These are phyloP conservation scores for Aspergillus ibericus DNA, from an alignment of 2,329 filamentous ascomycete species.

Conservation along the genomic window DNA sequence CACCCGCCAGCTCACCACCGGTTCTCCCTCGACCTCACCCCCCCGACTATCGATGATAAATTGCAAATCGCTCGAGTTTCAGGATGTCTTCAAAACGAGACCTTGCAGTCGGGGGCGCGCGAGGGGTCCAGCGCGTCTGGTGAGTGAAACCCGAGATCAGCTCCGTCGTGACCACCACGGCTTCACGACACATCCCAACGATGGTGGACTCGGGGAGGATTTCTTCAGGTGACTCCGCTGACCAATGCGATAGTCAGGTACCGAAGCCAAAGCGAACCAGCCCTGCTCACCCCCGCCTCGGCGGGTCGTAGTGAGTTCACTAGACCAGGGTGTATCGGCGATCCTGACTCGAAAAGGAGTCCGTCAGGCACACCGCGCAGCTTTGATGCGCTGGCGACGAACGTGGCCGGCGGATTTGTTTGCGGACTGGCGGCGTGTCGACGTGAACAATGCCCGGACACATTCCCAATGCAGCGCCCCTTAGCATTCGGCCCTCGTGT, in stretches of 20 bases:
- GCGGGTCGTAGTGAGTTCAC: slow-evolving; percentile 1
- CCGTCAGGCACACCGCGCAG: background rate
- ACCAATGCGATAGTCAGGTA: background rate
- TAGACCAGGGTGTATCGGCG: background rate
- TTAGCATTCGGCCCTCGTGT: slow-evolving; percentile 12
- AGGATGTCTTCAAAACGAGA: background rate
- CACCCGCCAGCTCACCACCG: background rate
- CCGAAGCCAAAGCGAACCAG: background rate
- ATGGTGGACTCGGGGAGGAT: background rate
- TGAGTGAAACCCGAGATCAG: background rate
- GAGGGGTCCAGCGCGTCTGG: background rate
- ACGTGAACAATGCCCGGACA: slow-evolving; percentile 1
- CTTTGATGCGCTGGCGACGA: slow-evolving; percentile 1
- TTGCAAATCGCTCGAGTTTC: background rate
- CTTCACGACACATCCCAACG: background rate
- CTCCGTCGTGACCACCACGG: background rate
- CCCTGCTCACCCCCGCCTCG: background rate
- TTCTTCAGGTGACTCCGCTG: background rate
- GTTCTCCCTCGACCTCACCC: background rate
- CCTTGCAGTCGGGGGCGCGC: background rate
- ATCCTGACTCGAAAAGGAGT: slow-evolving; percentile 1
- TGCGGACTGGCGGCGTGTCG: slow-evolving; percentile 1
- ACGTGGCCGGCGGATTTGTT: background rate
- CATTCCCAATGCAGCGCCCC: slow-evolving; percentile 11
- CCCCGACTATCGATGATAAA: background rate